Evolutionary conservation across 208 protist genomes (phyloP).

Genomic region (Leishmania gerbilli): DNA sequence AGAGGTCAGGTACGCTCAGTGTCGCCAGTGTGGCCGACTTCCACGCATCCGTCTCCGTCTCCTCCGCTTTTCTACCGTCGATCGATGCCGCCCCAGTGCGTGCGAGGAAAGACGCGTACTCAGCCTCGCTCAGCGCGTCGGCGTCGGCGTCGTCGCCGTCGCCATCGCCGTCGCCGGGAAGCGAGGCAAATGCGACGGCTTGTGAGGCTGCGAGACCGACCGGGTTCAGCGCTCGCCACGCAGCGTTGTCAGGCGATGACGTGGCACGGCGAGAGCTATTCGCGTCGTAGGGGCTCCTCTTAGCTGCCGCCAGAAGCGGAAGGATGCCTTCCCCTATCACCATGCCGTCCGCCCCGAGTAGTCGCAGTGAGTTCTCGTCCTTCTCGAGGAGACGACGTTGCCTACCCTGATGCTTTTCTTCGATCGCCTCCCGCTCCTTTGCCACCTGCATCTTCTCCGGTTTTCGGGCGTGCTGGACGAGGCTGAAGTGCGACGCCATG

Average conservation of each 20-base stretch:
- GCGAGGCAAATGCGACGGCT: constrained; percentile 3
- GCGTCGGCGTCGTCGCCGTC: not conserved
- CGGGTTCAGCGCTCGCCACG: constrained; percentile 37
- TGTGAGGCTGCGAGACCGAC: constrained; percentile 29
- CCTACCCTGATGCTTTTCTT: constrained; percentile 21
- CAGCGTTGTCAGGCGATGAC: constrained; percentile 1
- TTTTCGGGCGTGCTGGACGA: constrained; percentile 16
- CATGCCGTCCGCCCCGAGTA: constrained; percentile 49
- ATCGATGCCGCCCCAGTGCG: constrained; percentile 6
- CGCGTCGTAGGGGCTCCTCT: not conserved
- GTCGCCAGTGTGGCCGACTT: constrained; percentile 37
- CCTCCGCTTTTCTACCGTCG: not conserved
- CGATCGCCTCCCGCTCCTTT: constrained; percentile 32
- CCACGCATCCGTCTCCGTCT: constrained; percentile 21
- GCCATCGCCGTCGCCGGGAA: not conserved
- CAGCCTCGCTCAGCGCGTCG: constrained; percentile 18
- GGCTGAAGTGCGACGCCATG: constrained; percentile 64
- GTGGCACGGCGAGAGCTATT: not conserved
- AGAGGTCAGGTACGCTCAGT: constrained; percentile 65
- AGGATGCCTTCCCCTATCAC: constrained; percentile 70
- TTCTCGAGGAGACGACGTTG: constrained; percentile 64
- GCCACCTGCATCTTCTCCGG: constrained; percentile 36
- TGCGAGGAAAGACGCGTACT: constrained; percentile 27
- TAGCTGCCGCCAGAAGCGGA: constrained; percentile 18
- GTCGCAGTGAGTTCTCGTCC: constrained; percentile 56